phyloP scores from a whole-genome alignment of 2,329 filamentous ascomycete genomes.

The Falciphora oryzae region DNA sequence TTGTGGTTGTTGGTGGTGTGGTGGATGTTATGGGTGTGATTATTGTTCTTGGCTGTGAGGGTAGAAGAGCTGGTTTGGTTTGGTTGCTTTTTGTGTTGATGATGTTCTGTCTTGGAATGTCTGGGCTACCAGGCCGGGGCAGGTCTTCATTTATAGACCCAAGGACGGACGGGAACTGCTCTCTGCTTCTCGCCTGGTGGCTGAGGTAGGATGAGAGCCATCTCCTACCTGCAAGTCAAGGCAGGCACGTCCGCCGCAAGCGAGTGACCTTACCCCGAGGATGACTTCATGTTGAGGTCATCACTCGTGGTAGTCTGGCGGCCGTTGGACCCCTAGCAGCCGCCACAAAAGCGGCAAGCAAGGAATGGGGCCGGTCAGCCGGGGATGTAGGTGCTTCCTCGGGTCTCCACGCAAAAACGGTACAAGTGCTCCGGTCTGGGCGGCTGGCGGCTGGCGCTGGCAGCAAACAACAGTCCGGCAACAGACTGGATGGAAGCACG shows the following conservation, averaged over 20 bases:
- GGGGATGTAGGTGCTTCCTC: not conserved
- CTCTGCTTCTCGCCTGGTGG: not conserved
- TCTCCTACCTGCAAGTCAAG: too few species aligned
- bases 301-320: not conserved
- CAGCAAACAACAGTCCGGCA: not conserved
- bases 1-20: slow-evolving; percentile 24
- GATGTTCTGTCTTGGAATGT: slow-evolving; percentile 4
- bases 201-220: not conserved
- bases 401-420: too few species aligned
- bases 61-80: slow-evolving; percentile 9
- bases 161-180: not conserved
- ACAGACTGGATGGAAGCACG: not conserved
- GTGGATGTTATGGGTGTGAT: slow-evolving; percentile 10
- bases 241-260: not conserved
- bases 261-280: not conserved
- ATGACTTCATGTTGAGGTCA: not conserved
- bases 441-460: too few species aligned
- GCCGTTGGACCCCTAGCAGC: not conserved
- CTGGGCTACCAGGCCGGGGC: not conserved
- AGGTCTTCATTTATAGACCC: slow-evolving; percentile 4
- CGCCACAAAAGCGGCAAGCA: not conserved
- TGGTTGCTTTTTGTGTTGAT: slow-evolving; percentile 12
- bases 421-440: not conserved
- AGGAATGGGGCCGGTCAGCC: not conserved
- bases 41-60: slow-evolving; percentile 6